Conservation (phyloP, 73 alveolate genomes). For the Paramecium octaurelia region DNA sequence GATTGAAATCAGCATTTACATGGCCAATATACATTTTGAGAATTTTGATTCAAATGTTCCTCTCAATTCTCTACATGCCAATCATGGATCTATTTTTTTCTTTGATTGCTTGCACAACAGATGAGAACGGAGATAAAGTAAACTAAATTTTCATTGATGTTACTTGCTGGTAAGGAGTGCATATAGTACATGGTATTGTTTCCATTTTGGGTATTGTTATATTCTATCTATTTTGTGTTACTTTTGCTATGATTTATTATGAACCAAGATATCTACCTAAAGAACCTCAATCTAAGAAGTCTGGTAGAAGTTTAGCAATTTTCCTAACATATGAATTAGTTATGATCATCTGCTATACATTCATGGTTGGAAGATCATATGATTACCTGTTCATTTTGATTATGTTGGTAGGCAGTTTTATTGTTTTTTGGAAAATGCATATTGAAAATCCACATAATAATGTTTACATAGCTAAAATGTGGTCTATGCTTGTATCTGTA, state of each 20-base stretch:
- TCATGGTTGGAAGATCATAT: background rate
- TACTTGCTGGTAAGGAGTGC: background rate
- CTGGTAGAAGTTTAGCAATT: background rate
- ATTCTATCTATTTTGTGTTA: background rate
- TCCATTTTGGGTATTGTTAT: background rate
- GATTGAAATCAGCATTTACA: background rate
- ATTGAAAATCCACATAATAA: slow-evolving; percentile 50
- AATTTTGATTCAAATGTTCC: background rate
- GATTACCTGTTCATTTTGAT: slow-evolving; percentile 23
- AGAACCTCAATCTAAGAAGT: background rate
- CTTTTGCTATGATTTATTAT: slow-evolving; percentile 7
- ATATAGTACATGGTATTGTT: slow-evolving; percentile 33
- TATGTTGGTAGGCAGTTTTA: slow-evolving; percentile 12
- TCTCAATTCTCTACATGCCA: slow-evolving; percentile 20
- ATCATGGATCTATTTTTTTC: slow-evolving; percentile 3
- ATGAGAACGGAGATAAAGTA: background rate
- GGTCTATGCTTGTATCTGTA: slow-evolving; percentile 34
- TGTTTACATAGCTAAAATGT: background rate
- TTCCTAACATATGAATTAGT: background rate
- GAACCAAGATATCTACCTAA: background rate
- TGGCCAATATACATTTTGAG: slow-evolving; percentile 31
- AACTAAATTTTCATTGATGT: background rate
- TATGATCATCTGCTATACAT: background rate
- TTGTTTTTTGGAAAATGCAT: background rate
- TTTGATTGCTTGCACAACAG: background rate